Percentiles rank a stretch among this genome's conserved stretches.
Evolutionary conservation across 2,329 filamentous ascomycete genomes (phyloP).

Genomic region (Pseudogymnoascus destructans): DNA sequence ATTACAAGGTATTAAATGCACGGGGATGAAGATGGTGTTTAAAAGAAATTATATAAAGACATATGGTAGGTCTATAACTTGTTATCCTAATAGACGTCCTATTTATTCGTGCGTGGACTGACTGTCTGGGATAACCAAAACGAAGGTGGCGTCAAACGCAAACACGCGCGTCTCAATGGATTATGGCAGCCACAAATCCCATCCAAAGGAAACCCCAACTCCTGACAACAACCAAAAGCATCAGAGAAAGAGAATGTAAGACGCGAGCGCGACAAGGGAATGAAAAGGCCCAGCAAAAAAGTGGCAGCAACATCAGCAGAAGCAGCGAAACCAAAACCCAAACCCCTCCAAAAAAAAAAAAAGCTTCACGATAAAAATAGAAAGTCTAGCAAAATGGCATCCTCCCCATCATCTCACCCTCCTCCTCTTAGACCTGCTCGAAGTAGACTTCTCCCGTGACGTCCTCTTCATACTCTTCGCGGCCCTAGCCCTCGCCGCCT

Average conservation of each 20-base stretch:
- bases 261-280: neutral
- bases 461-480: neutral
- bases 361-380: neutral
- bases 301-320: neutral
- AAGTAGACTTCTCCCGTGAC: neutral
- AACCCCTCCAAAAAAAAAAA: neutral
- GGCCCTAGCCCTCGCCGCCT: neutral
- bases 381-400: neutral
- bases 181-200: neutral
- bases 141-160: neutral
- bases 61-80: neutral
- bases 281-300: neutral
- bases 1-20: neutral
- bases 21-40: neutral
- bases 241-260: neutral
- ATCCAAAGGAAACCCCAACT: neutral
- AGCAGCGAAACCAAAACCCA: neutral
- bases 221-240: neutral
- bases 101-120: neutral
- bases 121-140: neutral
- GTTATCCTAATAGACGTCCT: neutral
- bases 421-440: neutral
- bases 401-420: neutral
- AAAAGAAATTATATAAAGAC: neutral
- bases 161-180: neutral